Evolutionary conservation across 2,329 filamentous ascomycete genomes (phyloP).

Genomic region (Sclerotinia glacialis): DNA sequence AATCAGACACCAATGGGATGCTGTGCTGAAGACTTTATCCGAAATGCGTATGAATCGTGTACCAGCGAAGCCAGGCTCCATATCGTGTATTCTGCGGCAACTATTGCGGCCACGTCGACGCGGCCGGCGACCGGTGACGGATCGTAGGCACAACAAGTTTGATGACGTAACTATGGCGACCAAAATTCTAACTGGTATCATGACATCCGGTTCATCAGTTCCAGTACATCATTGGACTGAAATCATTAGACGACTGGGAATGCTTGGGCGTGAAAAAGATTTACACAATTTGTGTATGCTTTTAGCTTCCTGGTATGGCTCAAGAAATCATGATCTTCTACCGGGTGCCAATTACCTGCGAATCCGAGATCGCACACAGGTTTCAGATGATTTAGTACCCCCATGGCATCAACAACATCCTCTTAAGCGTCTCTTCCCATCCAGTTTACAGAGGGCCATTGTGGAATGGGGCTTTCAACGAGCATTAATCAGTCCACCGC

Average conservation of each 20-base stretch:
- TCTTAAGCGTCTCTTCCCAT: constrained; percentile 45
- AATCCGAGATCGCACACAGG: constrained; percentile 23
- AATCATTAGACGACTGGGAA: constrained; percentile 58
- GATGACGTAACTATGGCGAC: constrained; percentile 42
- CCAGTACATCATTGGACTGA: constrained; percentile 52
- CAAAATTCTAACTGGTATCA: constrained; percentile 48
- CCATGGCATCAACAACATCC: constrained; percentile 36
- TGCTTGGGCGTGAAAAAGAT: constrained; percentile 51
- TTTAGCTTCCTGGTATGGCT: constrained; percentile 45
- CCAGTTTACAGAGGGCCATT: constrained; percentile 46
- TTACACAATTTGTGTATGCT: constrained; percentile 51
- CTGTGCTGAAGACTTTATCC: constrained; percentile 37
- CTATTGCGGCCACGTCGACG: constrained; percentile 43
- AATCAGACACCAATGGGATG: constrained; percentile 39
- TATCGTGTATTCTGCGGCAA: constrained; percentile 44
- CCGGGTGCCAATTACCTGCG: constrained; percentile 4
- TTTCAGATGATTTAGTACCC: constrained; percentile 24
- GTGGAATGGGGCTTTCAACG: constrained; percentile 50
- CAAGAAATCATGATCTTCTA: constrained; percentile 5
- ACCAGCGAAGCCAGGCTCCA: constrained; percentile 44
- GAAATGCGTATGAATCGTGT: constrained; percentile 49
- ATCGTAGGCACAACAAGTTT: not conserved
- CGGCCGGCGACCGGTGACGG: constrained; percentile 28
- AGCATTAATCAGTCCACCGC: constrained; percentile 19
- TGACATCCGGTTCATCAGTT: constrained; percentile 45